Evolutionary conservation across 2,329 filamentous ascomycete genomes (phyloP), one percentile per base, ranked within the genome.

Genomic region (Stagonosporopsis vannaccii): DNA sequence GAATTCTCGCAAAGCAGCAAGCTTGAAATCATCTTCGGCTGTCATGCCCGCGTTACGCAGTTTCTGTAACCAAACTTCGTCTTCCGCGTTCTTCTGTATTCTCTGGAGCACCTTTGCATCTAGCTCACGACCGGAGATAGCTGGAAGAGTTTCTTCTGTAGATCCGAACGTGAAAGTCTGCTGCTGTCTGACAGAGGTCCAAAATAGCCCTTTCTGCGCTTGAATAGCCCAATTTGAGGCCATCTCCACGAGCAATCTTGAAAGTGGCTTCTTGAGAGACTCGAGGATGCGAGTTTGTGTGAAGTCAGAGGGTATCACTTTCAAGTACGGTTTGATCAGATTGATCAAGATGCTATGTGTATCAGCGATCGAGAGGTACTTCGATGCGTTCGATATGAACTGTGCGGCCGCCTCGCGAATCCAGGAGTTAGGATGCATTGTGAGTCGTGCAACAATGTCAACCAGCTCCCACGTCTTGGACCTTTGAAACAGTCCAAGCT

Each of bases 351-450:
- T 90, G 61, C 93, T 97, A 67, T 90, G 87, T 35, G 89, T 85
- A 73, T 98, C 94, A 3, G 94, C 92, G 20, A 85, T 79, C 0
- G 91, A 90, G 15, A 98, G 76, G 67, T 89, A 92, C 55, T 82
- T 88, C 1, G 90, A 88, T 1, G 91, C 86, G 51, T 90, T 87
- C 3, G 91, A 87, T 33, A 98, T 80, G 65, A 97, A 96, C 61
- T 94, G 88, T 7, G 90, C 85, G 2, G 94, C 89, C 9, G 94
- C 91, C 77, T 98, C 94, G 33, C 94, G 87, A 49, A 99, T 93
- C 94, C 95, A 99, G 8, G 91, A 81, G 66, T 97, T 98, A 0
- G 95, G 95, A 72, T 99, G 95, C 81, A 97, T 88, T 12, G 93
- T 88, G 68, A 98, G 97, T 3, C 92, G 87, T 6, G 85, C 88